Evolutionary conservation across 2,329 filamentous ascomycete genomes (phyloP), one percentile per base, ranked within the genome.

Genomic region (Diatrype stigma): DNA sequence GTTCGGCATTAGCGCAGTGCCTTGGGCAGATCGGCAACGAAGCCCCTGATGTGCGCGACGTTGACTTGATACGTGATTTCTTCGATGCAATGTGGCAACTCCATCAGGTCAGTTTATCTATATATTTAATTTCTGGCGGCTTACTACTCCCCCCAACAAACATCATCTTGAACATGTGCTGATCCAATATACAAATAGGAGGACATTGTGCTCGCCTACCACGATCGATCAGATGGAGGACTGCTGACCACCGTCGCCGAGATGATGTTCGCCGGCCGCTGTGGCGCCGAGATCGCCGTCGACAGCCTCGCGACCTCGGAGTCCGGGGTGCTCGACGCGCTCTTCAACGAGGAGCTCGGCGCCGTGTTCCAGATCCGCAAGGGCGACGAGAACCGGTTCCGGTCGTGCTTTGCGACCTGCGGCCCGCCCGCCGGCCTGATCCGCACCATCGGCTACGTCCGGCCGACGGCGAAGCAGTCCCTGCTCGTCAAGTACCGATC

Each of bases 181-280:
- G 10, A 30, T 10, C 10, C 5, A 6, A 30, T 30, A 30, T 30
- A 10, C 26, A 5, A 30, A 80, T 49, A 59, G 49, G 89, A 54
- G 28, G 55, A 56, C n/a, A 50, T 63, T 52, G 92, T 97, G 11
- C 81, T 97, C 21, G 93, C 93, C 3, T 97, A 97, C 68, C 94
- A 97, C 68, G 94, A 97, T 70, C 82, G 89, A 45, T 96, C 91
- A 0, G 93, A 97, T 67, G 94, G 93, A 68, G 94, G 94, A 63
- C 76, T 97, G 10, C 82, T 97, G 66, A 94, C 93, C 1, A 92
- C 93, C 6, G 73, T 97, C 32, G 89, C 86, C 2, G 94, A 99
- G 72, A 97, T 97, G 94, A 95, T 96, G 84, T 97, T 97, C 67
- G 93, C 94, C 30, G 94, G 94, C 26, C 87, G 92, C 50, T 95